Conservation (phyloP, 352 stramenopile genomes). For the Phytophthora pseudosyringae region DNA sequence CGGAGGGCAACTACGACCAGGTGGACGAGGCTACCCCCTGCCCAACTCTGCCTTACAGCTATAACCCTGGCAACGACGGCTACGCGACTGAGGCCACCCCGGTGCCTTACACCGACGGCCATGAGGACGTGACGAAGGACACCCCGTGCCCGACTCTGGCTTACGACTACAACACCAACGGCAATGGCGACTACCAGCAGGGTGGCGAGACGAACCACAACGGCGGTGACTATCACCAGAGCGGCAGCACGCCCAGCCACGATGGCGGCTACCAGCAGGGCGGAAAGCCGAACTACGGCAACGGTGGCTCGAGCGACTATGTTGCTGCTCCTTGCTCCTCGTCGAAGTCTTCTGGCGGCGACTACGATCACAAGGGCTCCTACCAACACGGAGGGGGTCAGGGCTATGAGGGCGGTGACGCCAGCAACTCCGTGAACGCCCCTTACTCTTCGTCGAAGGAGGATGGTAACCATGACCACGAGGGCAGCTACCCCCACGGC, state of each 20-base stretch:
- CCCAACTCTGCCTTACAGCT: slow-evolving; percentile 17
- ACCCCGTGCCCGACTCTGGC: slow-evolving; percentile 15
- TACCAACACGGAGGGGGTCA: neutral
- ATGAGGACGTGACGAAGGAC: neutral
- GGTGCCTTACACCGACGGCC: slow-evolving; percentile 13
- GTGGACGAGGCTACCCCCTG: slow-evolving; percentile 2
- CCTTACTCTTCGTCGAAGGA: slow-evolving; percentile 14
- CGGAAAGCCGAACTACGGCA: neutral
- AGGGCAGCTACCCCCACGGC: slow-evolving; percentile 2
- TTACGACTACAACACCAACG: slow-evolving; percentile 7
- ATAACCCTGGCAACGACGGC: neutral
- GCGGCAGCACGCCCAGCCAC: neutral
- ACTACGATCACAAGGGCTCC: neutral
- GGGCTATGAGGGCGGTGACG: neutral
- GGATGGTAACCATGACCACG: neutral
- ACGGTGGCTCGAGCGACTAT: neutral
- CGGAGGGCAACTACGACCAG: slow-evolving; percentile 1
- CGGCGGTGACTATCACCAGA: slow-evolving; percentile 10
- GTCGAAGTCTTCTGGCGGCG: slow-evolving; percentile 1
- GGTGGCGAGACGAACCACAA: neutral
- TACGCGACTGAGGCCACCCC: slow-evolving; percentile 13
- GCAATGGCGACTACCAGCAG: slow-evolving; percentile 8
- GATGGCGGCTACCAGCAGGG: neutral
- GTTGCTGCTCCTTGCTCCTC: slow-evolving; percentile 3
- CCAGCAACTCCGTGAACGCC: slow-evolving; percentile 1